phyloP scores from a whole-genome alignment of 164 flowering plant species.

The Akebia trifoliata region DNA sequence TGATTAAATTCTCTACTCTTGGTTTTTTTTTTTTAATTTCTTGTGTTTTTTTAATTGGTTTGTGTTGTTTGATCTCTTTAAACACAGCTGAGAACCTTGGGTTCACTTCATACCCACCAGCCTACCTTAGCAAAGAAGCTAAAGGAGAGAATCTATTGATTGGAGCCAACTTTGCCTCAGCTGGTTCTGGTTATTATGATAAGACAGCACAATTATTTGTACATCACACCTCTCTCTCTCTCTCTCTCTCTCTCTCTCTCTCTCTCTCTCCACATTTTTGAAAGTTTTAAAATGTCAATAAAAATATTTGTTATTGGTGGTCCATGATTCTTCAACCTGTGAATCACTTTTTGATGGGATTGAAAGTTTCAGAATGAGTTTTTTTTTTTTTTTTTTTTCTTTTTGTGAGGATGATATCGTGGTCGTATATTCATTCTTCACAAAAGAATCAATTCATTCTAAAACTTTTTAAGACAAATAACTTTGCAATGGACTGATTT shows the following conservation, averaged over 20 bases:
- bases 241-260: constrained; percentile 13
- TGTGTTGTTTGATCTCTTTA: constrained; percentile 8
- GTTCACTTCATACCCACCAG: constrained; percentile 75
- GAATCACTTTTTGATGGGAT: too few species aligned
- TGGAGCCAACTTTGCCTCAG: constrained; percentile 92
- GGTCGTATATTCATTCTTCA: too few species aligned
- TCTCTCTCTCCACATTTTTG: too few species aligned
- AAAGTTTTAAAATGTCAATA: too few species aligned
- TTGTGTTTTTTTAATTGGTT: constrained; percentile 6
- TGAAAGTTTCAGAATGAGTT: too few species aligned
- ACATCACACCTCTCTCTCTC: constrained; percentile 11
- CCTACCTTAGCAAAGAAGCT: constrained; percentile 71
- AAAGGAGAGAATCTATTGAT: constrained; percentile 45
- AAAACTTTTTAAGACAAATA: too few species aligned
- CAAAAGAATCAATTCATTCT: too few species aligned
- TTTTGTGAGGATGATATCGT: too few species aligned
- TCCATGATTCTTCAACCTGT: too few species aligned
- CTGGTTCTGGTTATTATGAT: constrained; percentile 72
- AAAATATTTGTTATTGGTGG: too few species aligned
- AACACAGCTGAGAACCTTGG: constrained; percentile 78
- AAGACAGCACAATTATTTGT: constrained; percentile 67
- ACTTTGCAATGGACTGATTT: too few species aligned
- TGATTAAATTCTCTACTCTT: neutral
- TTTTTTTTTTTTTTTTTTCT: too few species aligned
- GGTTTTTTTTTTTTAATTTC: neutral